These are phyloP conservation scores for Elsinoe australis DNA, from an alignment of 2,329 filamentous ascomycete species.

Conservation along the genomic window DNA sequence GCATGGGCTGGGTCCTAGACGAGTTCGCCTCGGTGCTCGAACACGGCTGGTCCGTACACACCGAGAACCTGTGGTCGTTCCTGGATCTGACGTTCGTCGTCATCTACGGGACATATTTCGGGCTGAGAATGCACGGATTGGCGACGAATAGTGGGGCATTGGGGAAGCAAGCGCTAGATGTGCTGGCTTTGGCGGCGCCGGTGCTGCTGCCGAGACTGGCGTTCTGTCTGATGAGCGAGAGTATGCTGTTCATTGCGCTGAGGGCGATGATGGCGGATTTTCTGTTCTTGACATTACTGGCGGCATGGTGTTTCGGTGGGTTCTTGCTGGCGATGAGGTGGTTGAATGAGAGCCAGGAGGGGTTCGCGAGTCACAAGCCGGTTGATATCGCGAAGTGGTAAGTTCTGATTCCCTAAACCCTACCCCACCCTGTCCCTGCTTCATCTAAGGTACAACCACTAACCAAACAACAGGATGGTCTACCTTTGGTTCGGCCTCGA, in stretches of 20 bases:
- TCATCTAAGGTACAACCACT: not conserved
- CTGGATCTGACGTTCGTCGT: conserved; percentile 70
- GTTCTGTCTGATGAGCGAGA: conserved; percentile 76
- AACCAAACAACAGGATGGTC: conserved; percentile 49
- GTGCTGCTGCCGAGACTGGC: conserved; percentile 71
- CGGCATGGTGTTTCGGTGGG: conserved; percentile 75
- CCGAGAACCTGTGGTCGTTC: conserved; percentile 83
- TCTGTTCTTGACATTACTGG: conserved; percentile 64
- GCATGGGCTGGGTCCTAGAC: conserved; percentile 70
- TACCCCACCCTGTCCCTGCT: not conserved
- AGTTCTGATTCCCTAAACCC: not conserved
- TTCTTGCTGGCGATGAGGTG: conserved; percentile 73
- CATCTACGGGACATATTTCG: conserved; percentile 62
- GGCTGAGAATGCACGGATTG: conserved; percentile 59
- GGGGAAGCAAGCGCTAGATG: conserved; percentile 63
- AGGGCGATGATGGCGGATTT: conserved; percentile 83
- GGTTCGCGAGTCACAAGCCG: conserved; percentile 33
- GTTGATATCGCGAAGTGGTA: conserved; percentile 71
- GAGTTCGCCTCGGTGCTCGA: conserved; percentile 70
- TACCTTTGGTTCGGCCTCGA: conserved; percentile 90
- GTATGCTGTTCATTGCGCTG: conserved; percentile 73
- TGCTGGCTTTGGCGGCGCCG: conserved; percentile 71
- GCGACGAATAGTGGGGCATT: conserved; percentile 38
- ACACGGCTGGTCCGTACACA: conserved; percentile 73
- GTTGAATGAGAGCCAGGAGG: conserved; percentile 56